Base-by-base conservation (phyloP, 441 rosid species). In the Macaranga tanarius region DNA sequence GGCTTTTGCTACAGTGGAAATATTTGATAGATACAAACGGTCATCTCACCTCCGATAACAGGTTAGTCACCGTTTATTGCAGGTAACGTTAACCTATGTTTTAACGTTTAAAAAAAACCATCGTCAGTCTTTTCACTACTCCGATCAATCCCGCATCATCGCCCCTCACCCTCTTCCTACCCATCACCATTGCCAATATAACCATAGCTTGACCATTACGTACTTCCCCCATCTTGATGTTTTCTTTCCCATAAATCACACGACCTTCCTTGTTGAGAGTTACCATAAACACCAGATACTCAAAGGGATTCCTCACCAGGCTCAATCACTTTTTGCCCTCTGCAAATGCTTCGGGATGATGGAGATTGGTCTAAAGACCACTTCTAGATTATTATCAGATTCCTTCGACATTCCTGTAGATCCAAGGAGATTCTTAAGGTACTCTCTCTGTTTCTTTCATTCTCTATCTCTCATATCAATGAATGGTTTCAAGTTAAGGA, bases 361-460 rank as follows among this genome's bases (percentile, higher is more conserved):
- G 91, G 89, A 62, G 92, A 90, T 71, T 92, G 93, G 92, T 80
- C 81, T 76, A 81, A 81, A 73, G 78, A 87, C 69, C 87, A 67
- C 55, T 86, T 92, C 83, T 89, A 91, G 90, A 75, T 84, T 47
- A 85, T 81, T 26, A 75, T 89, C 74, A 85, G 77, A 38, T 87
- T 81, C 75, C 96, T 92, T 79, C 77, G 73, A 40, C 84, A 58
- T 54, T 73, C 86, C 40, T 82, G 87, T 10, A 83, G 88, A 75
- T 75, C 82, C 59, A 31, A 55, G 48, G 77, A 86, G 74, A 83
- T 89, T 77, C 87, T 82, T 76, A 89, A 76, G 88, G 94, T 92
- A 67, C 34, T 58, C 55, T 62, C 5, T 73, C 42, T 58, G 22
- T 66, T 11, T 42, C 47, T 42, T 7, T 40, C 44, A 7, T 10